phyloP scores from a whole-genome alignment of 2,329 filamentous ascomycete species.

The Apiospora arundinis region DNA sequence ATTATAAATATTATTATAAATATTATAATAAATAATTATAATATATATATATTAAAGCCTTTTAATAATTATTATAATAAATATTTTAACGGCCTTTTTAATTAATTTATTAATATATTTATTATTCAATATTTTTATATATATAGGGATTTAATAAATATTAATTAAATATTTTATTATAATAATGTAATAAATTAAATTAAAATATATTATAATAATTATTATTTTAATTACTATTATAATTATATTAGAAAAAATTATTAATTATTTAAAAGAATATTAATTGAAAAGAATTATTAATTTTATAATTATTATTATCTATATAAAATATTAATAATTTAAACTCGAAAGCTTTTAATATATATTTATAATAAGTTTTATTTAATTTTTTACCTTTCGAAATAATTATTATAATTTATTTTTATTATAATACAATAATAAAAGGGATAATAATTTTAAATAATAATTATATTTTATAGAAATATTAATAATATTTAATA shows the following conservation, averaged over 20 bases:
- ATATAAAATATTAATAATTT: too few species aligned
- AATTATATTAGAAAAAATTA: background rate
- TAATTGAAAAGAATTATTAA: too few species aligned
- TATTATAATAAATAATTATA: too few species aligned
- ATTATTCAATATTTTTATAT: background rate
- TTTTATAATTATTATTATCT: too few species aligned
- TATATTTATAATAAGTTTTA: background rate
- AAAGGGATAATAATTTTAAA: background rate
- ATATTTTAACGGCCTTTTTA: background rate
- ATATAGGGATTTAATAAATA: background rate
- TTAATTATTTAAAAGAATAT: background rate
- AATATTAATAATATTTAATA: too few species aligned
- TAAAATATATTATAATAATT: background rate
- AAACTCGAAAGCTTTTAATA: too few species aligned
- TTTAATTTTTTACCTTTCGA: background rate
- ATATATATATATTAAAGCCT: background rate
- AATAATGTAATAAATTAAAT: background rate
- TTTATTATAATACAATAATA: background rate
- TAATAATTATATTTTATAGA: background rate
- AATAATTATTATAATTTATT: background rate
- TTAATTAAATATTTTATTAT: background rate
- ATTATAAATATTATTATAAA: background rate
- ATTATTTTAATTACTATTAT: background rate
- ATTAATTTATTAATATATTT: background rate
- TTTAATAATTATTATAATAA: too few species aligned